These are phyloP conservation scores for Parsonsia alboflavescens DNA, from an alignment of 257 asterid species.

Conservation along the genomic window DNA sequence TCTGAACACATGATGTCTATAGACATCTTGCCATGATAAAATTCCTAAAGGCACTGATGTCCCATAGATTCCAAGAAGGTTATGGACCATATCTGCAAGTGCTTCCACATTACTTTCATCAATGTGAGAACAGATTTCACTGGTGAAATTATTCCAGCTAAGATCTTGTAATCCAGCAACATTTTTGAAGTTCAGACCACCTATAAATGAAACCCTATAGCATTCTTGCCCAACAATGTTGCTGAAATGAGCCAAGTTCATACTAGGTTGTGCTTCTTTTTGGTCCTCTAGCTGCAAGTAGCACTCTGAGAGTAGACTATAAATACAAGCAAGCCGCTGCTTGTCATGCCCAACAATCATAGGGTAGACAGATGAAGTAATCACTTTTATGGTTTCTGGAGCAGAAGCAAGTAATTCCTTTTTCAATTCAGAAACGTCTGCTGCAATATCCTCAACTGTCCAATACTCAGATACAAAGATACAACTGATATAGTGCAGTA, in stretches of 20 bases:
- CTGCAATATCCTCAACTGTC: slow-evolving; percentile 59
- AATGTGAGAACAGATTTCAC: slow-evolving; percentile 67
- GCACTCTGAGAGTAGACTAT: slow-evolving; percentile 78
- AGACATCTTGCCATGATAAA: slow-evolving; percentile 58
- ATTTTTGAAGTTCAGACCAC: slow-evolving; percentile 67
- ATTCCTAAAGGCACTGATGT: slow-evolving; percentile 50
- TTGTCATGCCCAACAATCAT: slow-evolving; percentile 76
- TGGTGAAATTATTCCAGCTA: slow-evolving; percentile 58
- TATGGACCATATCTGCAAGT: slow-evolving; percentile 76
- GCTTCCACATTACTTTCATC: slow-evolving; percentile 67
- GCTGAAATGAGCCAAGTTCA: slow-evolving; percentile 45
- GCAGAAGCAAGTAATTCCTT: slow-evolving; percentile 56
- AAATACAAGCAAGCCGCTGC: slow-evolving; percentile 72
- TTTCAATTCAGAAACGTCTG: slow-evolving; percentile 56
- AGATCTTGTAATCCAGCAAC: slow-evolving; percentile 67
- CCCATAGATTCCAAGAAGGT: slow-evolving; percentile 47
- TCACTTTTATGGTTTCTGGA: slow-evolving; percentile 53
- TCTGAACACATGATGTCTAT: slow-evolving; percentile 46
- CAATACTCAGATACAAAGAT: slow-evolving; percentile 72
- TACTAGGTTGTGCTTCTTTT: slow-evolving; percentile 29
- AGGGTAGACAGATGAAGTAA: slow-evolving; percentile 58
- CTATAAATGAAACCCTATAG: slow-evolving; percentile 58
- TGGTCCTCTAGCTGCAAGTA: slow-evolving; percentile 46
- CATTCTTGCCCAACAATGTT: slow-evolving; percentile 69
- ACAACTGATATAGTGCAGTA: slow-evolving; percentile 60